phyloP scores from a whole-genome alignment of 1,284 basidiomycete genomes.

The Pseudozyma thailandica region DNA sequence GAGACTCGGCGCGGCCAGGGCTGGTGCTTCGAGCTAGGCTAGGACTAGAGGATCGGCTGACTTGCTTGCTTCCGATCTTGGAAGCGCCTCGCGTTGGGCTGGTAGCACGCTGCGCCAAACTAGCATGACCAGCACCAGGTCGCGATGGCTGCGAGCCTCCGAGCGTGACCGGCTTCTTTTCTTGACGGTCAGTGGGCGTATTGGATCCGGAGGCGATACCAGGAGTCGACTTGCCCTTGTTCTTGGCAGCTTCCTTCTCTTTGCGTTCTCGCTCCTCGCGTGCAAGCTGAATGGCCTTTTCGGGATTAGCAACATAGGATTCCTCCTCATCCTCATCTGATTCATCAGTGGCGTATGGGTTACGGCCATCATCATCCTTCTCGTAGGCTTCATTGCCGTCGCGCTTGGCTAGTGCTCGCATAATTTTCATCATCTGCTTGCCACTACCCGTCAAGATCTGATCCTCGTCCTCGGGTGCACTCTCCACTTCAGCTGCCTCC shows the following conservation, averaged over 20 bases:
- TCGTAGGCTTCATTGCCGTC: conserved; percentile 66
- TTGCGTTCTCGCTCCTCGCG: conserved; percentile 61
- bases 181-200: conserved; percentile 34
- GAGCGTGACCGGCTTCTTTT: conserved; percentile 37
- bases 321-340: conserved; percentile 64
- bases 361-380: conserved; percentile 63
- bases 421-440: conserved; percentile 67
- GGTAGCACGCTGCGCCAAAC: conserved; percentile 55
- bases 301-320: conserved; percentile 64
- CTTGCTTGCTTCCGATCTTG: conserved; percentile 53
- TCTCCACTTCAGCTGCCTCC: conserved; percentile 43
- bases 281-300: conserved; percentile 63
- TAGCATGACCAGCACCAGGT: conserved; percentile 57
- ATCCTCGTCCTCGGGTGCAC: conserved; percentile 52
- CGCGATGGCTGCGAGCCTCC: conserved; percentile 24
- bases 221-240: conserved; percentile 33
- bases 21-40: conserved; percentile 28
- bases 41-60: conserved; percentile 44
- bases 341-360: conserved; percentile 63
- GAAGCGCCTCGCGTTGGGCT: conserved; percentile 42
- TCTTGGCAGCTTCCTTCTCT: conserved; percentile 49
- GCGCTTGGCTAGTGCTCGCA: conserved; percentile 62
- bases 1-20: conserved; percentile 40
- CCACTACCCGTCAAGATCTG: conserved; percentile 63
- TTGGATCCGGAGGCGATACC: conserved; percentile 35